A percentile compares a stretch with the other conserved stretches of the same genome.
Evolutionary conservation across 345 rosid species (phyloP).

Genomic region (Laguncularia racemosa): DNA sequence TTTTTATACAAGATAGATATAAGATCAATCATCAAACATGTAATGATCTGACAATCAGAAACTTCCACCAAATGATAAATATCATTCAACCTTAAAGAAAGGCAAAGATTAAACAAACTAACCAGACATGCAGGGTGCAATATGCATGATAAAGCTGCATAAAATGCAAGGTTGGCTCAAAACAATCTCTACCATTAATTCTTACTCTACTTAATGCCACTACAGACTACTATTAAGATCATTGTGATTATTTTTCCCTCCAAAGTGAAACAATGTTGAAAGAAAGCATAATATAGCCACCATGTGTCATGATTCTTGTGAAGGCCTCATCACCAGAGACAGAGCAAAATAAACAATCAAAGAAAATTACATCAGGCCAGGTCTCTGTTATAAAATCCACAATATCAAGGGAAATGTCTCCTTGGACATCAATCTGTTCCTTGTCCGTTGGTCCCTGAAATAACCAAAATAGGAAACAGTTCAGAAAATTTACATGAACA

Average conservation of each 20-base stretch:
- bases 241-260: not conserved
- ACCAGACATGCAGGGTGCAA: no score
- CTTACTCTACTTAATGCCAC: not conserved
- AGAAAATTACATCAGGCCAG: slow-evolving; percentile 67
- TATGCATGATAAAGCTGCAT: not conserved
- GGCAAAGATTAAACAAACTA: no score
- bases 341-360: not conserved
- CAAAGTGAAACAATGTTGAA: not conserved
- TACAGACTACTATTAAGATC: not conserved
- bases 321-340: not conserved
- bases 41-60: no score
- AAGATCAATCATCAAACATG: no score
- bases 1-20: no score
- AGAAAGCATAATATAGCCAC: not conserved
- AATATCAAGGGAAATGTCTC: slow-evolving; percentile 81
- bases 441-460: slow-evolving; percentile 92
- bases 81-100: no score
- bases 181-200: not conserved
- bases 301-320: not conserved
- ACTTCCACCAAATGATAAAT: no score
- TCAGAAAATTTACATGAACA: not conserved
- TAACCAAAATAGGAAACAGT: slow-evolving; percentile 3
- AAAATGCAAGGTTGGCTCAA: not conserved
- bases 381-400: slow-evolving; percentile 81
- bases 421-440: slow-evolving; percentile 98